Percentiles rank a stretch among this genome's conserved stretches.
Evolutionary conservation across 108 stramenopile genomes (phyloP).

Genomic region (Skeletonema tropicum): DNA sequence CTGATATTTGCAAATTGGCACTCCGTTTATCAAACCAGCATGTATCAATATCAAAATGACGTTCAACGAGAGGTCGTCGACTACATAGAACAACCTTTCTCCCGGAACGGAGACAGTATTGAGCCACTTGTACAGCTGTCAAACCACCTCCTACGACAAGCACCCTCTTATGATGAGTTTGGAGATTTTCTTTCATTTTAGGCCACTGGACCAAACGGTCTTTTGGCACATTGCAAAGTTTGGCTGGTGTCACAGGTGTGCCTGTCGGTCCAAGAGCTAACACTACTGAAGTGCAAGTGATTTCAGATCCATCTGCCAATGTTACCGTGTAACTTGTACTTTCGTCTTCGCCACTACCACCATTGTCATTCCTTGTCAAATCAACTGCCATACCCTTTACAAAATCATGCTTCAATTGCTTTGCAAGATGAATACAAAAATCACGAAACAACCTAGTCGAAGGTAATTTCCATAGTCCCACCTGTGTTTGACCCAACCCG

Average conservation of each 20-base stretch:
- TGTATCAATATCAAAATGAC: slow-evolving; percentile 66
- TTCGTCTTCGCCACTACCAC: slow-evolving; percentile 1
- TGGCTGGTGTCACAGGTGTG: slow-evolving; percentile 41
- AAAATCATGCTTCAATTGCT: slow-evolving; percentile 45
- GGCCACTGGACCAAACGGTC: slow-evolving; percentile 19
- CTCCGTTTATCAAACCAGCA: slow-evolving; percentile 72
- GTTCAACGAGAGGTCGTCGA: slow-evolving; percentile 59
- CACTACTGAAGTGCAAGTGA: slow-evolving; percentile 44
- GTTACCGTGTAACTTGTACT: slow-evolving; percentile 16
- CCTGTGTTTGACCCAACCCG: slow-evolving; percentile 58
- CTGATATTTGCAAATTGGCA: slow-evolving; percentile 44
- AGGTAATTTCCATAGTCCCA: slow-evolving; percentile 75
- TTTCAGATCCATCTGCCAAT: slow-evolving; percentile 9
- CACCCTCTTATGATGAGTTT: slow-evolving; percentile 12
- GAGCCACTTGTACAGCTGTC: slow-evolving; percentile 73
- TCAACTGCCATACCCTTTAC: slow-evolving; percentile 41
- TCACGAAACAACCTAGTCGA: slow-evolving; percentile 61
- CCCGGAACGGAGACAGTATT: slow-evolving; percentile 18
- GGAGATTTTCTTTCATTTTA: slow-evolving; percentile 11
- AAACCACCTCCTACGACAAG: slow-evolving; percentile 78
- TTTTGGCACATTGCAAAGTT: slow-evolving; percentile 13
- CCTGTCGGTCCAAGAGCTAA: slow-evolving; percentile 63
- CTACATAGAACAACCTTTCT: slow-evolving; percentile 46
- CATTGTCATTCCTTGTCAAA: slow-evolving; percentile 1
- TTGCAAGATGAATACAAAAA: slow-evolving; percentile 61